Conservation (phyloP, 73 alveolate genomes). For the Paramecium octaurelia region DNA sequence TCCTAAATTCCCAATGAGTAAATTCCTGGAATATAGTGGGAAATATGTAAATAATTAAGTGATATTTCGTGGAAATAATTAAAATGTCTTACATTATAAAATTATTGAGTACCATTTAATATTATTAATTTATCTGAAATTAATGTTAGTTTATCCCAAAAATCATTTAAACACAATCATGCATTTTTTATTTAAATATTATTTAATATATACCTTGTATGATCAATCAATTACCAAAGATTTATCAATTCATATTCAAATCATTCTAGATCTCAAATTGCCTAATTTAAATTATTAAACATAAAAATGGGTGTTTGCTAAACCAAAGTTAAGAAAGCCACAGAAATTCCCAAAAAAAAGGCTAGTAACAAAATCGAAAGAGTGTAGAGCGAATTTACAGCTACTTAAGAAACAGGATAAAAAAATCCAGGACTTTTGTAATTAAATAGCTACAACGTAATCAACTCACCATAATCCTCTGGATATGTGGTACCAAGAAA, state of each 20-base stretch:
- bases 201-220: no score
- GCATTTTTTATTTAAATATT: not conserved
- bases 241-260: not conserved
- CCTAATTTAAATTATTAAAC: not conserved
- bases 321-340: not conserved
- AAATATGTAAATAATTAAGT: no score
- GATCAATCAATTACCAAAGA: not conserved
- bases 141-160: no score
- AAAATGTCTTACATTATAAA: not conserved
- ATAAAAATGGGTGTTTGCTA: not conserved
- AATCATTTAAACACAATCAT: not conserved
- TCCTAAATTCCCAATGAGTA: no score
- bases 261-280: not conserved
- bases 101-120: no score
- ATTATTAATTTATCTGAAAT: not conserved
- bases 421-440: not conserved
- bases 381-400: not conserved
- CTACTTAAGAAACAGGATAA: not conserved
- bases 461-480: not conserved
- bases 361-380: not conserved
- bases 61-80: not conserved
- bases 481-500: not conserved
- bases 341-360: not conserved
- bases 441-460: not conserved
- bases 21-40: no score